phyloP scores from a whole-genome alignment of 148 eudicot species.

The Suaeda aralocaspica region DNA sequence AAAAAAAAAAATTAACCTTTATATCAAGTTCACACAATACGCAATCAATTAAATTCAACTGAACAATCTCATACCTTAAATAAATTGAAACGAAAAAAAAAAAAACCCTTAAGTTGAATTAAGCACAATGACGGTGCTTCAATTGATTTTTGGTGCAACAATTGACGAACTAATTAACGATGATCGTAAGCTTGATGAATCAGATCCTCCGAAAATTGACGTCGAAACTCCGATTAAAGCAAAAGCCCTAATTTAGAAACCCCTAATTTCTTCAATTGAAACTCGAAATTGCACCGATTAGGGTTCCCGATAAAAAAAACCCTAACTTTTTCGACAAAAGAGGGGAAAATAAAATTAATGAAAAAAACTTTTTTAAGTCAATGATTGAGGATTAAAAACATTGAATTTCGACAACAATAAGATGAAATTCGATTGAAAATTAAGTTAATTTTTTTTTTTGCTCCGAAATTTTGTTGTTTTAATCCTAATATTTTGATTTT shows the following conservation, averaged over 20 bases:
- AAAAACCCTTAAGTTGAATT: constrained; percentile 18
- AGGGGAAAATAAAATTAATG: too few species aligned
- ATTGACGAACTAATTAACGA: background rate
- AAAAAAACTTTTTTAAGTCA: background rate
- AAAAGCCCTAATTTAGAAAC: constrained; percentile 20
- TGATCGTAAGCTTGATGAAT: constrained; percentile 5
- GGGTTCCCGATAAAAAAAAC: constrained; percentile 24
- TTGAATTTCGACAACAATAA: background rate
- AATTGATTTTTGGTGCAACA: background rate
- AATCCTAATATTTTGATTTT: too few species aligned
- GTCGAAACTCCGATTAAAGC: background rate
- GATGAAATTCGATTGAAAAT: background rate
- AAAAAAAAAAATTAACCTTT: too few species aligned
- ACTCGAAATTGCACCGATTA: constrained; percentile 13
- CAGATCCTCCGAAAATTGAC: constrained; percentile 12
- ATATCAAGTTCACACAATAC: background rate
- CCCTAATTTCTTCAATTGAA: constrained; percentile 14
- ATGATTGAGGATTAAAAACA: constrained; percentile 5
- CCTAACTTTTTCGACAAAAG: constrained; percentile 14
- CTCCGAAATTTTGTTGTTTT: background rate
- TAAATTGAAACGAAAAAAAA: too few species aligned
- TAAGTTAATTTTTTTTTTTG: background rate
- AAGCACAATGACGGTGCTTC: constrained; percentile 3
- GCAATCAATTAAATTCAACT: constrained; percentile 2
- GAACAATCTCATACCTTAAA: constrained; percentile 13